These are phyloP conservation scores for Aquilaria agallochum DNA, from an alignment of 441 rosid species.

Conservation along the genomic window DNA sequence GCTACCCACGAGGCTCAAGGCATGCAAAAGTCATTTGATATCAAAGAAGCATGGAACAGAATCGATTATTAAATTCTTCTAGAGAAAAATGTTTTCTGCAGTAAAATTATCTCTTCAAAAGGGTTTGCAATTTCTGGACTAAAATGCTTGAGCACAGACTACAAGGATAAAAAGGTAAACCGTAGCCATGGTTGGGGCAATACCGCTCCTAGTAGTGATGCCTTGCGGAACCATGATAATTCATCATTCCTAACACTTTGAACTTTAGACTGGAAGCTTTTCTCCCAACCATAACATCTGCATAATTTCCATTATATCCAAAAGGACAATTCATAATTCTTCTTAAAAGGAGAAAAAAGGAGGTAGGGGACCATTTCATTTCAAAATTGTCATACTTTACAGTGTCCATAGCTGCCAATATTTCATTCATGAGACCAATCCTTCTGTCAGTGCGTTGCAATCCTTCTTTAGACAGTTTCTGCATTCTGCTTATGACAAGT, in stretches of 20 bases:
- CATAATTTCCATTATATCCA: slow-evolving; percentile 19
- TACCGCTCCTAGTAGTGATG: slow-evolving; percentile 90
- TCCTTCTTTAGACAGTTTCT: slow-evolving; percentile 95
- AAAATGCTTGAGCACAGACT: too few relatives aligned
- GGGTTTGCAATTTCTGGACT: too few relatives aligned
- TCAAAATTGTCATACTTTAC: slow-evolving; percentile 68
- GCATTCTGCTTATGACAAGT: slow-evolving; percentile 85
- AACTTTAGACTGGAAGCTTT: slow-evolving; percentile 91
- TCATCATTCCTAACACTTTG: slow-evolving; percentile 80
- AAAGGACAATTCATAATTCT: not conserved
- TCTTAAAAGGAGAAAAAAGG: slow-evolving; percentile 8
- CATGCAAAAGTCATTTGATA: not conserved
- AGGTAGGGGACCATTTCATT: slow-evolving; percentile 2
- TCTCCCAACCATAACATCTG: slow-evolving; percentile 99
- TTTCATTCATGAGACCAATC: slow-evolving; percentile 98
- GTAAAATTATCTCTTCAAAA: too few relatives aligned
- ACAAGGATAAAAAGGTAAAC: slow-evolving; percentile 13
- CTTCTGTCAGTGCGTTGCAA: slow-evolving; percentile 97
- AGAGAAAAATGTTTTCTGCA: too few relatives aligned
- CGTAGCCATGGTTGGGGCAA: slow-evolving; percentile 19
- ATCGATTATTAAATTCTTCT: too few relatives aligned
- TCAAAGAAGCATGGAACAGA: not conserved
- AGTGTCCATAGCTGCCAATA: slow-evolving; percentile 99
- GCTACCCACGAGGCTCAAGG: too few relatives aligned
- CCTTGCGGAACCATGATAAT: slow-evolving; percentile 95